These are phyloP conservation scores for Psilocybe cubensis DNA, from an alignment of 768 basidiomycete species.

Conservation along the genomic window DNA sequence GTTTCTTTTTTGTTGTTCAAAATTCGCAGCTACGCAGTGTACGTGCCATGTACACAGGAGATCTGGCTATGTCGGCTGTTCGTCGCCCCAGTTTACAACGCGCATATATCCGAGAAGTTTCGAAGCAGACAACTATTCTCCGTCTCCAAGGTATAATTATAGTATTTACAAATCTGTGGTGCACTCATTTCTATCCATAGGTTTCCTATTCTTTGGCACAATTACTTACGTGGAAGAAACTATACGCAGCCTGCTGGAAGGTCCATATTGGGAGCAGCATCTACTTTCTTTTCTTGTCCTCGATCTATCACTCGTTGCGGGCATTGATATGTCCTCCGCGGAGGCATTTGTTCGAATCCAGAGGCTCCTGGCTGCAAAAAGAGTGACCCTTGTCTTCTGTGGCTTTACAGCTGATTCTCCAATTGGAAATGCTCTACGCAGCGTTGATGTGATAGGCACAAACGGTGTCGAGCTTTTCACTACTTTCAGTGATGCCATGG, in stretches of 20 bases:
- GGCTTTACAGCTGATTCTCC: conserved; percentile 68
- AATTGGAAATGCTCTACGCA: conserved; percentile 73
- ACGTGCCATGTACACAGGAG: conserved; percentile 80
- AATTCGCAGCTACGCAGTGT: conserved; percentile 88
- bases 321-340: conserved; percentile 93
- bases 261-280: conserved; percentile 67
- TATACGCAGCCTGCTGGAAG: conserved; percentile 75
- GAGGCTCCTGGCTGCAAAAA: conserved; percentile 71
- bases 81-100: conserved; percentile 87
- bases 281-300: conserved; percentile 91
- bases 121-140: conserved; percentile 88
- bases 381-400: conserved; percentile 89
- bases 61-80: conserved; percentile 87
- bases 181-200: conserved; percentile 30
- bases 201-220: conserved; percentile 93
- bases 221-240: conserved; percentile 89
- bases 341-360: conserved; percentile 95
- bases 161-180: neutral
- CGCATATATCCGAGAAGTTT: conserved; percentile 89
- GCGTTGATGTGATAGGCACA: conserved; percentile 80
- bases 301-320: conserved; percentile 83
- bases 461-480: conserved; percentile 81
- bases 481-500: conserved; percentile 88
- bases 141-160: conserved; percentile 73
- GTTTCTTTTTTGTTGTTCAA: conserved; percentile 96